A percentile compares a stretch with the other conserved stretches of the same genome.
phyloP scores from a whole-genome alignment of 2,329 filamentous ascomycete species.

The Aplosporella prunicola region DNA sequence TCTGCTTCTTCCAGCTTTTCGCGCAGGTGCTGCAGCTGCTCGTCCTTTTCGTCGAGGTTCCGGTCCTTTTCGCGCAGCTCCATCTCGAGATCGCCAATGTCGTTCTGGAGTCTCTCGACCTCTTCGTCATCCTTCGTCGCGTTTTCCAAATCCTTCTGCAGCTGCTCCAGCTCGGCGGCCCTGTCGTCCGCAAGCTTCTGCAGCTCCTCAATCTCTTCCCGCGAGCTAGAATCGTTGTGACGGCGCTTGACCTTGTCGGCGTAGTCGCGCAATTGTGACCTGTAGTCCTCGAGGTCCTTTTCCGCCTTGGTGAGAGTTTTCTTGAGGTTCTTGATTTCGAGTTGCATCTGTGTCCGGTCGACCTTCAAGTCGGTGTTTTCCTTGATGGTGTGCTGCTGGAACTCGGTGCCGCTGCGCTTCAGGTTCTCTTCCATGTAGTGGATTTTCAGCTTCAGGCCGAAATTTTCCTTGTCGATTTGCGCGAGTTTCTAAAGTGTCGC shows the following conservation, averaged over 20 bases:
- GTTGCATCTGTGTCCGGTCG: constrained; percentile 79
- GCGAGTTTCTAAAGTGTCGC: constrained; percentile 58
- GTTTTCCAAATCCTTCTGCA: constrained; percentile 27
- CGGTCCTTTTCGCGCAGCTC: constrained; percentile 26
- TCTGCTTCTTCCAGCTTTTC: constrained; percentile 23
- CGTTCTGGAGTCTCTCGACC: constrained; percentile 25
- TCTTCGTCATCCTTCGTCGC: constrained; percentile 23
- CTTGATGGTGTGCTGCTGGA: constrained; percentile 77
- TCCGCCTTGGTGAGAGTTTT: constrained; percentile 77
- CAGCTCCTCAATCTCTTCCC: constrained; percentile 47
- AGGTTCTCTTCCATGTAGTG: constrained; percentile 91
- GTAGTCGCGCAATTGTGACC: constrained; percentile 70
- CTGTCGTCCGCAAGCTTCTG: constrained; percentile 36
- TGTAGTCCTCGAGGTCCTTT: constrained; percentile 75
- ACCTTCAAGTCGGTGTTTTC: constrained; percentile 97
- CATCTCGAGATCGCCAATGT: constrained; percentile 25
- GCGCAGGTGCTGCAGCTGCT: constrained; percentile 26
- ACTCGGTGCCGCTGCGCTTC: constrained; percentile 76
- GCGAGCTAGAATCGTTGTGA: constrained; percentile 61
- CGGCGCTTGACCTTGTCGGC: constrained; percentile 72
- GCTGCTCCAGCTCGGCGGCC: constrained; percentile 24
- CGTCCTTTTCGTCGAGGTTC: constrained; percentile 29
- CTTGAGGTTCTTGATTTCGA: constrained; percentile 75
- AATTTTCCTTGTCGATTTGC: constrained; percentile 97
- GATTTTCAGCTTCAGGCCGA: constrained; percentile 91